These are phyloP conservation scores for Blastobotrys buckinghamii DNA, from an alignment of 1,139 yeast species.

Conservation along the genomic window DNA sequence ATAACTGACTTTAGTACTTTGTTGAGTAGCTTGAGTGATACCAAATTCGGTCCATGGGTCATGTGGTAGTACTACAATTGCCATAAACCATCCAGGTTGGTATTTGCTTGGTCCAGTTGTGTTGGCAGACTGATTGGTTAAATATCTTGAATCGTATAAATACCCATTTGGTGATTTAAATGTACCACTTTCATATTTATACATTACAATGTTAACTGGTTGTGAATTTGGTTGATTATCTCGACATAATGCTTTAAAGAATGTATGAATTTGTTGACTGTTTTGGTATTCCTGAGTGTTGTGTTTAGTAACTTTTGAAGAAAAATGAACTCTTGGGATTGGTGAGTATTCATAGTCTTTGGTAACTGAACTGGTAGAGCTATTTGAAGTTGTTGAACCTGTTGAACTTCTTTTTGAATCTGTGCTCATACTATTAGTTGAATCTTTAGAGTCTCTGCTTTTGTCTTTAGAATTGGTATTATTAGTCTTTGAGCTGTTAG, in stretches of 20 bases:
- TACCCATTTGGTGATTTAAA: slow-evolving; percentile 8
- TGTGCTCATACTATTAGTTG: too few relatives aligned
- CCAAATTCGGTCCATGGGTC: slow-evolving; percentile 4
- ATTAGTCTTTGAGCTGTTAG: too few relatives aligned
- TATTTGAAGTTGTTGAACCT: too few relatives aligned
- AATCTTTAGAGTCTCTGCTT: too few relatives aligned
- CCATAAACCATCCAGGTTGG: slow-evolving; percentile 8
- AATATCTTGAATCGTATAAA: not conserved
- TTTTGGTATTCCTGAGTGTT: not conserved
- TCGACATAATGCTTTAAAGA: slow-evolving; percentile 7
- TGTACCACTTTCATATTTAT: slow-evolving; percentile 4
- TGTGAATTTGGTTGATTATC: slow-evolving; percentile 3
- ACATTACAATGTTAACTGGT: slow-evolving; percentile 5
- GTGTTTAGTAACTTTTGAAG: not conserved
- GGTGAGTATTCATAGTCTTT: too few relatives aligned
- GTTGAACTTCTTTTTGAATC: too few relatives aligned
- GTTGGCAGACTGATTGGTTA: too few relatives aligned
- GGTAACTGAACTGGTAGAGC: too few relatives aligned
- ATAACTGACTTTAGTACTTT: not conserved
- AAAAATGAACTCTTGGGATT: not conserved
- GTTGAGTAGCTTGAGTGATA: not conserved
- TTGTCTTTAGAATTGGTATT: too few relatives aligned
- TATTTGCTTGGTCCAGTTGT: not conserved
- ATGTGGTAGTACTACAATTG: slow-evolving; percentile 5
- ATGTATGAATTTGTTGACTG: slow-evolving; percentile 4